Evolutionary conservation across 768 basidiomycete species (phyloP), one percentile per base, ranked within the genome.

Genomic region (Rhizopogon vulgaris): DNA sequence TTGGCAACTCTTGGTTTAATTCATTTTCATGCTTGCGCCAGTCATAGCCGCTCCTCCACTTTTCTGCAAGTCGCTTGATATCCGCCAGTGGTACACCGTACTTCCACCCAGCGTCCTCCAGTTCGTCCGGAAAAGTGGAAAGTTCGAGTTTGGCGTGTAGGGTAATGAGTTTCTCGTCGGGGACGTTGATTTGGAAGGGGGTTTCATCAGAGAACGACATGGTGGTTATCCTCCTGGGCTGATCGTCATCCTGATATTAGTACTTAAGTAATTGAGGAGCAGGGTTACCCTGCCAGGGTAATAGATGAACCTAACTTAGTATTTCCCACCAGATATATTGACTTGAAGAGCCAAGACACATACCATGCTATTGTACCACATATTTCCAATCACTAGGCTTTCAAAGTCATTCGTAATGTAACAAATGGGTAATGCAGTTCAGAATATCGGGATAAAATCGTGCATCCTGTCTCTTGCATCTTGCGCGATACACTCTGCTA

Each of bases 401-500:
- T 30, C 30, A 9, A 30, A 8, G 30, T 22, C 18, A 46, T 30
- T 34, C 12, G 14, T 8, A 46, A 32, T 32, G 9, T 3, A 22
- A 46, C 45, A 6, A 24, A 34, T 34, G 22, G 18, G 45, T 24
- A 24, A 6, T 34, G 30, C 6, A 18, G 25, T 51, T 82, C 73
- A 94, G 67, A 93, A 94, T 57, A 92, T 87, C 60, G 90, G 85
- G 76, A 94, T 93, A 72, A 85, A 94, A 71, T 96, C 94, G 63
- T 93, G 85, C 71, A 98, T 93, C 73, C 95, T 83, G 63, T 96
- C 91, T 70, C 86, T 84, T 40, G 94, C 93, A 72, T 95, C 87
- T 75, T 97, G 95, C 8, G 94, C 94, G 60, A 98, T 96, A 70
- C 95, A 97, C 73, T 98, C 95, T 50, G 93, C 92, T 70, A 96